phyloP scores from a whole-genome alignment of 1,284 basidiomycete genomes.

The Inonotus hispidus region DNA sequence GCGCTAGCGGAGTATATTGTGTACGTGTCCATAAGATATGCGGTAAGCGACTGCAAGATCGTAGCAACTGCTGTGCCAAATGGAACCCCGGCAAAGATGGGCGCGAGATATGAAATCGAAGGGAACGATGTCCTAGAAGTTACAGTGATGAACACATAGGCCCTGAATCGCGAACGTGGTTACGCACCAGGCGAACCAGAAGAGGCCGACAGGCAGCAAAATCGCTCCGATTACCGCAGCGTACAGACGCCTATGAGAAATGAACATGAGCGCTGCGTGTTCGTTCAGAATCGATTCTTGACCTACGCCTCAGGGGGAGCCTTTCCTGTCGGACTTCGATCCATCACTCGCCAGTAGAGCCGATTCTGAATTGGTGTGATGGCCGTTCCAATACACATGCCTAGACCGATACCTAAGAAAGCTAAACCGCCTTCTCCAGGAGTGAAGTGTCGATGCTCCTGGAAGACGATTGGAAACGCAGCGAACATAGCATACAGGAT shows the following conservation, averaged over 20 bases:
- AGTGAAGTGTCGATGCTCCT: conserved; percentile 52
- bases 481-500: conserved; percentile 55
- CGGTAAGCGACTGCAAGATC: conserved; percentile 52
- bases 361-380: conserved; percentile 51
- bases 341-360: conserved; percentile 49
- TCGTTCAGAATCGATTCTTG: neutral
- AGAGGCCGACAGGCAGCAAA: conserved; percentile 53
- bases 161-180: neutral
- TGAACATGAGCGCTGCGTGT: neutral
- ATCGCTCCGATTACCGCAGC: conserved; percentile 50
- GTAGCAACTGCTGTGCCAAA: conserved; percentile 60
- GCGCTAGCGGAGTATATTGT: conserved; percentile 60
- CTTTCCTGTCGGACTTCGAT: conserved; percentile 42
- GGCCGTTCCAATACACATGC: conserved; percentile 45
- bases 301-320: conserved; percentile 59
- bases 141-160: conserved; percentile 4
- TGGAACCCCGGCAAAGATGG: conserved; percentile 56
- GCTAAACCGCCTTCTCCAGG: conserved; percentile 56
- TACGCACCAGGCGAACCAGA: conserved; percentile 51
- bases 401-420: conserved; percentile 61
- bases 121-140: conserved; percentile 49
- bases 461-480: conserved; percentile 59
- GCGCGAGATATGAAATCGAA: conserved; percentile 54
- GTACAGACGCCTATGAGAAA: conserved; percentile 46
- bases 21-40: conserved; percentile 66